These are phyloP conservation scores for Lantana camara DNA, from an alignment of 257 asterid species.

Conservation along the genomic window DNA sequence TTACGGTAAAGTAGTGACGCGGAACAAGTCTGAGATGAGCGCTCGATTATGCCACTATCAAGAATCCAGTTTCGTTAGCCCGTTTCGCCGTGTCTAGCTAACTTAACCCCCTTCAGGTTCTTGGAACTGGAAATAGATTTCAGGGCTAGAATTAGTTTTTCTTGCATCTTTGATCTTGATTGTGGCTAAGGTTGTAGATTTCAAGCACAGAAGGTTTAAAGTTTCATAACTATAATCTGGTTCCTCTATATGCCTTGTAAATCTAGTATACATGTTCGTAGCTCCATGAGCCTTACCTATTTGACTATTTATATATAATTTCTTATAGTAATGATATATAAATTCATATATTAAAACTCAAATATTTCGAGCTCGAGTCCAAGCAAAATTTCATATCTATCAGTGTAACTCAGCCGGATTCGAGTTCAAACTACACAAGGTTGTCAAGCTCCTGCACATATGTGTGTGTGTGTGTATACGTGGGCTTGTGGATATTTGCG, in stretches of 20 bases:
- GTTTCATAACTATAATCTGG: background rate
- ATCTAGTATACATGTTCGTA: too few species aligned
- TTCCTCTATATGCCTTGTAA: conserved; percentile 15
- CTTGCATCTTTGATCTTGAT: conserved; percentile 8
- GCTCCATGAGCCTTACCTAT: too few species aligned
- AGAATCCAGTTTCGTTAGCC: conserved; percentile 6
- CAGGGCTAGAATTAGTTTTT: conserved; percentile 1
- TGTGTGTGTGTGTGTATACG: too few species aligned
- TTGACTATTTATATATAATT: too few species aligned
- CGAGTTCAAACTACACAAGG: too few species aligned
- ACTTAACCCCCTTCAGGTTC: background rate
- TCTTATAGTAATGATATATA: too few species aligned
- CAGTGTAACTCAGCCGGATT: too few species aligned
- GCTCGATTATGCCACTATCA: background rate
- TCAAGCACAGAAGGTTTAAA: background rate
- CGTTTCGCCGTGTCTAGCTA: conserved; percentile 11
- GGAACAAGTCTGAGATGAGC: conserved; percentile 19
- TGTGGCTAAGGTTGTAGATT: background rate
- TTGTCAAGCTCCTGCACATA: too few species aligned
- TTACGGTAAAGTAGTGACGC: conserved; percentile 5
- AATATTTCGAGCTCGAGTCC: too few species aligned
- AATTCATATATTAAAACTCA: too few species aligned
- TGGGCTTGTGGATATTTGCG: too few species aligned
- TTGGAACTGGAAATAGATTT: background rate
- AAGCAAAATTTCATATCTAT: too few species aligned